phyloP scores from a whole-genome alignment of 768 basidiomycete species.

The Lactarius deliciosus region DNA sequence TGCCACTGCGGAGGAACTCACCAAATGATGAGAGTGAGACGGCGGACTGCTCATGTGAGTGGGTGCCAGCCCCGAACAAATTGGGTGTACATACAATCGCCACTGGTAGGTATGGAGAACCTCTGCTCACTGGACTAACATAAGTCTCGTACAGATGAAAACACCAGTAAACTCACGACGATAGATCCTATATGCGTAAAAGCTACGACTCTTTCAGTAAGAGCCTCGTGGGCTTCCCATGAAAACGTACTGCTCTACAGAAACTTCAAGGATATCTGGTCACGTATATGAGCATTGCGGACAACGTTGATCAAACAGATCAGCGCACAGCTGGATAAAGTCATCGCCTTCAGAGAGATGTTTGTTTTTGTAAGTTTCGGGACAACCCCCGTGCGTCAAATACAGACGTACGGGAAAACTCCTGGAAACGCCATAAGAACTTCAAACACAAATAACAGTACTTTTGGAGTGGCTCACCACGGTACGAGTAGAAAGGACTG shows the following conservation, averaged over 20 bases:
- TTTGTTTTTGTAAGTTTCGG: not conserved
- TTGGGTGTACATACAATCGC: constrained; percentile 7
- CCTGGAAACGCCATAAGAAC: not conserved
- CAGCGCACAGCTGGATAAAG: constrained; percentile 1
- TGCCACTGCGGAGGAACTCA: not conserved
- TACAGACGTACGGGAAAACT: constrained; percentile 1
- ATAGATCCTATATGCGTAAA: constrained; percentile 8
- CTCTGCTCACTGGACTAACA: not conserved
- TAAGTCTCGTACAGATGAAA: not conserved
- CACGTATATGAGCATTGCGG: not conserved
- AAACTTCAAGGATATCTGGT: constrained; percentile 1
- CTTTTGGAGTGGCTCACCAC: not conserved
- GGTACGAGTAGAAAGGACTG: not conserved
- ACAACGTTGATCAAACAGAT: not conserved
- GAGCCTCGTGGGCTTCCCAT: not conserved
- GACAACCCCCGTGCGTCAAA: not conserved
- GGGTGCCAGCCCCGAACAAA: not conserved
- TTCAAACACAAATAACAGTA: not conserved
- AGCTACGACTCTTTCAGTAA: not conserved
- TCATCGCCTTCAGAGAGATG: not conserved
- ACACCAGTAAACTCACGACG: not conserved
- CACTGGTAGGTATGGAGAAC: not conserved
- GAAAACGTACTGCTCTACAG: constrained; percentile 9
- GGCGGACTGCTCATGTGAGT: constrained; percentile 6
- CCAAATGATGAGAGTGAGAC: constrained; percentile 8